Evolutionary conservation across 768 basidiomycete genomes (phyloP), one percentile per base, ranked within the genome.

Genomic region (Harrya chromipes): DNA sequence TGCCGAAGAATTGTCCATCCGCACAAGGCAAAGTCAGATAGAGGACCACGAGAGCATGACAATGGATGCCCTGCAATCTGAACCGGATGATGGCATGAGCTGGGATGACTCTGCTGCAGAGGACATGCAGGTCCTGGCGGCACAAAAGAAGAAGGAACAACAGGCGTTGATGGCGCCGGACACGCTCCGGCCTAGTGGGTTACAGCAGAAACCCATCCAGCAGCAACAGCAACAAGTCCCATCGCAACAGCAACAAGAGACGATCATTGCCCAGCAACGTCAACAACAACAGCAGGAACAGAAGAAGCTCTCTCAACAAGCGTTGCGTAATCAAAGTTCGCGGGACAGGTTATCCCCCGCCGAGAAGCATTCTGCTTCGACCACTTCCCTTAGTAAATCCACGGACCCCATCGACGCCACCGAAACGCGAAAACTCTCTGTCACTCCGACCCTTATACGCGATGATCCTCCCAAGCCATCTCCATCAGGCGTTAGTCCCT

Each of bases 61-160:
- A 42, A 70, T 60, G 55, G 60, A 59, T n/a, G 43, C 44, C 14
- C 62, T 67, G 46, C 63, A 63, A 4, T 80, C 85, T 75, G 86
- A 87, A 45, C 80, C 79, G 0, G 90, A 92, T 52, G 92, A 94
- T 59, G 87, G 84, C 3, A 89, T 94, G 81, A 78, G 80, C 52
- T 94, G 94, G 93, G 91, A 93, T 41, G 88, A 91, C 46, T 68
- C 74, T 33, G 78, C 75, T 11, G 83, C 80, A 2, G 81, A 79
- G 46, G 74, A 76, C 38, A 74, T 76, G 54, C 77, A 75, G 46
- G 66, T 62, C 13, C 67, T 58, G 12, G 67, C 60, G 40, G 60
- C 53, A 19, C 61, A 67, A 53, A 59, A 46, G 49, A 62, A 52
- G 53, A 61, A 53, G 38, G 57, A 67, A 12, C 56, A 37, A 33